Base-by-base conservation (phyloP, 2,329 filamentous ascomycete genomes). In the Cladobotryum protrusum region DNA sequence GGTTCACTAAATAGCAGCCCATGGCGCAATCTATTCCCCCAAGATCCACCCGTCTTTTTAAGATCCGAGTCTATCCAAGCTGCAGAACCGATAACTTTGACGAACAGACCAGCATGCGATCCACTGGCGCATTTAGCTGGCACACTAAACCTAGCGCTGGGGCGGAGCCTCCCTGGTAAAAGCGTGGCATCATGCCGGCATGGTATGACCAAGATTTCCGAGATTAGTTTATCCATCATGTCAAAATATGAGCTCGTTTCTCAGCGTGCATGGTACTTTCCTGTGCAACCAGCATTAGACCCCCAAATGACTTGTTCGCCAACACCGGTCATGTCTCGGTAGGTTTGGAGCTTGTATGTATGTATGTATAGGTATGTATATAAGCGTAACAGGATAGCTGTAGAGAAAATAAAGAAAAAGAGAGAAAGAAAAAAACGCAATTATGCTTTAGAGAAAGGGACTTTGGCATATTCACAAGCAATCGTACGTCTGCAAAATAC, bases 131-230 rank as follows among this genome's bases (percentile, higher is more conserved):
- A 34, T 48, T 47, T 35, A 43, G 49, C 39, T 47, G 45, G 46
- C 34, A 34, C 24, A 29, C 24, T 29, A 29, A 29, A 24, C 18
- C 42, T 51, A 51, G 49, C 49, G 49, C 32, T 47, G 40, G 49
- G 43, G 29, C 45, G 39, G 44, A 43, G 48, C 40, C 43, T 36
- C 49, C 49, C 49, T 44, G 34, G 40, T 37, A 45, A 48, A 41
- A 36, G 49, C 49, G 49, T 51, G 49, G 45, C 49, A 51, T 34
- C 44, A 42, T 50, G 49, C 49, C 49, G 49, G 49, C 41, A 29
- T 51, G 49, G 45, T 51, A 47, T 47, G 29, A 51, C 49, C 49
- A 51, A 51, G 49, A 51, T 51, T 51, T 51, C 49, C 49, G 49
- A 51, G 45, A 51, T 51, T 51, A 48, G 40, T 50, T 37, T 37